A percentile compares a stretch with the other conserved stretches of the same genome.
Conservation (phyloP, 352 stramenopile genomes). For the Pythium aristosporum region DNA sequence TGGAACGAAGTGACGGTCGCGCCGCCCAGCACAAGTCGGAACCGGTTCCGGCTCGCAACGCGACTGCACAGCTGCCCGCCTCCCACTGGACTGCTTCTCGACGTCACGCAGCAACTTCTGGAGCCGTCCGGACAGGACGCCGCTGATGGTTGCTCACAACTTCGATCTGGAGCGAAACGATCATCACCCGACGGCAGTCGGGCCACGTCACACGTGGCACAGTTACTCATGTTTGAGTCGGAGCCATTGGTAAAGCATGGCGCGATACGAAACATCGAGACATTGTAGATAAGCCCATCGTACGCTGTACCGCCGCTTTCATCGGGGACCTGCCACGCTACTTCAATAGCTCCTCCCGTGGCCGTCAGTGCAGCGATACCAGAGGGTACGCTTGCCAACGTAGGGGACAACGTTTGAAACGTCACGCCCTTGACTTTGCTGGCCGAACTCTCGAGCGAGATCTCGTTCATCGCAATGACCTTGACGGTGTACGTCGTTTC, state of each 20-base stretch:
- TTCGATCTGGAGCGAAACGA: slow-evolving; percentile 26
- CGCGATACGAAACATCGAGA: slow-evolving; percentile 30
- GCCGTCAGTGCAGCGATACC: slow-evolving; percentile 28
- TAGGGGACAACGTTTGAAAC: slow-evolving; percentile 38
- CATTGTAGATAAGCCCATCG: slow-evolving; percentile 47
- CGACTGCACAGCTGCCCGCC: slow-evolving; percentile 30
- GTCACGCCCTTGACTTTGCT: slow-evolving; percentile 24
- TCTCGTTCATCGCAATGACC: slow-evolving; percentile 39
- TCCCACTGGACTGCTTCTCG: slow-evolving; percentile 16
- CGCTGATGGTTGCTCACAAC: slow-evolving; percentile 25
- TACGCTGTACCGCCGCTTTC: slow-evolving; percentile 37
- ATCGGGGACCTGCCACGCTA: slow-evolving; percentile 44
- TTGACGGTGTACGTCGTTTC: slow-evolving; percentile 53
- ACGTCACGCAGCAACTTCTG: slow-evolving; percentile 42
- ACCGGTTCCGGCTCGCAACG: slow-evolving; percentile 9
- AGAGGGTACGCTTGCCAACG: slow-evolving; percentile 36
- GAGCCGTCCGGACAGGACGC: slow-evolving; percentile 40
- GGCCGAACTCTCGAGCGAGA: slow-evolving; percentile 27
- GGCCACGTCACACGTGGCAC: slow-evolving; percentile 35
- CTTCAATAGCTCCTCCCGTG: slow-evolving; percentile 50
- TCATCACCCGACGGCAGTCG: slow-evolving; percentile 16
- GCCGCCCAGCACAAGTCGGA: slow-evolving; percentile 26
- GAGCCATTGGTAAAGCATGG: slow-evolving; percentile 32
- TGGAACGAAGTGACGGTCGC: slow-evolving; percentile 43
- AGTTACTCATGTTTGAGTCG: slow-evolving; percentile 12